Evolutionary conservation across 768 basidiomycete genomes (phyloP).

Genomic region (Leccinum arenicola): DNA sequence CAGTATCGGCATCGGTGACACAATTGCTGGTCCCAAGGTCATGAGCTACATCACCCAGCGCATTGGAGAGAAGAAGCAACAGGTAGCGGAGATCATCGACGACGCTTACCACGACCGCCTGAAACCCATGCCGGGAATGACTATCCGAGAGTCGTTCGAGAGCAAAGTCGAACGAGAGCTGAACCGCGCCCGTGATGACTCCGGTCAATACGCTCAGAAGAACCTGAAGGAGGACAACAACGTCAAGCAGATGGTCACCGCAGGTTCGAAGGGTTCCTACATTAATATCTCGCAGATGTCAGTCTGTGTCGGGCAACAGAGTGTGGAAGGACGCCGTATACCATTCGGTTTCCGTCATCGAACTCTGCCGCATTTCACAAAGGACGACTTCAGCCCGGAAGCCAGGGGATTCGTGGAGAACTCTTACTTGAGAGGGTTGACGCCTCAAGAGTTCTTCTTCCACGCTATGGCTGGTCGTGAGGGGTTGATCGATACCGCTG

Average conservation of each 20-base stretch:
- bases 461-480: slow-evolving; percentile 99
- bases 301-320: slow-evolving; percentile 97
- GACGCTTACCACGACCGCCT: slow-evolving; percentile 84
- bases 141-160: slow-evolving; percentile 98
- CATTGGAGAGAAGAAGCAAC: slow-evolving; percentile 76
- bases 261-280: slow-evolving; percentile 97
- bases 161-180: slow-evolving; percentile 86
- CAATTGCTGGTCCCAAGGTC: slow-evolving; percentile 86
- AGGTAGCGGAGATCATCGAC: slow-evolving; percentile 76
- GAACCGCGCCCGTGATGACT: slow-evolving; percentile 92
- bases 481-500: slow-evolving; percentile 98
- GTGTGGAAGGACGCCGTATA: slow-evolving; percentile 96
- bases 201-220: slow-evolving; percentile 96
- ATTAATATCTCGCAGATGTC: slow-evolving; percentile 99
- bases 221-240: slow-evolving; percentile 99
- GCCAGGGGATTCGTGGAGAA: slow-evolving; percentile 99
- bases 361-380: slow-evolving; percentile 94
- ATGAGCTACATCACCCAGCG: slow-evolving; percentile 85
- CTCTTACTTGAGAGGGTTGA: slow-evolving; percentile 93
- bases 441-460: slow-evolving; percentile 99
- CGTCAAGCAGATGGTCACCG: slow-evolving; percentile 99
- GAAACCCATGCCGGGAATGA: slow-evolving; percentile 95
- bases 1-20: slow-evolving; percentile 98
- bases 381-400: slow-evolving; percentile 98
- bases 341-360: slow-evolving; percentile 98